Evolutionary conservation across 352 stramenopile genomes (phyloP), one percentile per base, ranked within the genome.

Genomic region (Globisporangium mamillatum): DNA sequence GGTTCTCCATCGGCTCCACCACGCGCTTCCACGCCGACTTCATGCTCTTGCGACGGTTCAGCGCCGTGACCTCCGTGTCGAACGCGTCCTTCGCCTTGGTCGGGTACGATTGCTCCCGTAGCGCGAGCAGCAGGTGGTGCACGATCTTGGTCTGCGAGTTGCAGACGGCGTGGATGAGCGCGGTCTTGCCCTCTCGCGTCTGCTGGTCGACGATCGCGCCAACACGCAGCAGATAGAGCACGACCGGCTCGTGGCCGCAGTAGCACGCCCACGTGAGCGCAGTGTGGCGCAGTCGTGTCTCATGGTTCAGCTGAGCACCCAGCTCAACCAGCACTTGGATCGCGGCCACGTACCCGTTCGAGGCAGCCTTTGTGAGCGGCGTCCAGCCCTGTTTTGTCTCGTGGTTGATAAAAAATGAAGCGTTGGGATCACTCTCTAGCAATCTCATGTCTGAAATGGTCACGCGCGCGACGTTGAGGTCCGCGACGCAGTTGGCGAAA

Each of bases 211-310:
- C 54, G 32, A 78, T 41, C 8, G 83, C 78, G 1, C 69, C 63
- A 48, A 76, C 8, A 0, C 79, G 81, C 29, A 94, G 70, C 1
- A 94, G 68, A 4, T 76, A 61, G 14, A 93, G 72, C 25, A 81
- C 74, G 4, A 90, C 76, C 1, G 72, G 66, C 56, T 93, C 86
- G 55, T 94, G 84, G 3, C 86, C 86, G 54, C 83, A 92, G 64
- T 86, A 92, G 20, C 77, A 81, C 20, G 86, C 86, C 86, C 86
- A 93, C 8, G 84, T 93, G 71, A 93, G 76, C 5, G 86, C 75
- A 24, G 84, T 91, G 60, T 94, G 86, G 20, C 76, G 69, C 22
- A 91, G 76, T 5, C 79, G 75, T 1, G 76, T 82, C 68, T 94
- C 84, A 22, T 86, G 67, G 6, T 82, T 64, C 38, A 86, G 41